A percentile compares a stretch with the other conserved stretches of the same genome.
Evolutionary conservation across 2,329 filamentous ascomycete species (phyloP).

Genomic region (Westerdykella sp.): DNA sequence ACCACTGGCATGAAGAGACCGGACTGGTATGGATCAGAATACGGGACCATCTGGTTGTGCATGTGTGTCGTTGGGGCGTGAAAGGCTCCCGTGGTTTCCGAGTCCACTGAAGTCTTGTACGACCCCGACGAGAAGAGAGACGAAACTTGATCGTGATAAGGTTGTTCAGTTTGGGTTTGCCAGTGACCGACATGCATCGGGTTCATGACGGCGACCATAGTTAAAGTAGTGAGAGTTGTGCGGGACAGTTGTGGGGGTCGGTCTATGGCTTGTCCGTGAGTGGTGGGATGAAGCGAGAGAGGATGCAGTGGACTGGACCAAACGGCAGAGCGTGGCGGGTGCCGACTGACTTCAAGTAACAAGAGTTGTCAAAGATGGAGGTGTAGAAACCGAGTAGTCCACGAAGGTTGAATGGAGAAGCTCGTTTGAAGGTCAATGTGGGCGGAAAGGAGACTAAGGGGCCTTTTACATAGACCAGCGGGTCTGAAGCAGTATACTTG

Average conservation of each 20-base stretch:
- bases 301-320: background rate
- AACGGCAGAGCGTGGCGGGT: background rate
- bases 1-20: constrained; percentile 27
- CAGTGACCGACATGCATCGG: constrained; percentile 4
- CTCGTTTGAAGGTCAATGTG: constrained; percentile 5
- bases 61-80: constrained; percentile 28
- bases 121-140: no score
- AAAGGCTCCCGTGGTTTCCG: constrained; percentile 24
- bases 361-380: constrained; percentile 14
- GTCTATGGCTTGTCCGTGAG: no score
- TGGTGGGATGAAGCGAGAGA: background rate
- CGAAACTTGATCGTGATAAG: constrained; percentile 8
- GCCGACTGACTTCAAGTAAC: background rate
- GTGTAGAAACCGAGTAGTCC: constrained; percentile 12
- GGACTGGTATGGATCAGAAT: constrained; percentile 33
- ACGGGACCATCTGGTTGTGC: constrained; percentile 34
- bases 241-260: no score
- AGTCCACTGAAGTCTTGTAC: constrained; percentile 18
- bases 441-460: background rate
- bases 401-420: constrained; percentile 30
- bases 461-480: background rate
- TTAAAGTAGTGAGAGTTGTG: background rate
- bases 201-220: constrained; percentile 3
- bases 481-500: constrained; percentile 3
- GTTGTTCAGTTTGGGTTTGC: constrained; percentile 9